Evolutionary conservation across 2,329 filamentous ascomycete species (phyloP), one percentile per base, ranked within the genome.

Genomic region (Neocucurbitaria cava): DNA sequence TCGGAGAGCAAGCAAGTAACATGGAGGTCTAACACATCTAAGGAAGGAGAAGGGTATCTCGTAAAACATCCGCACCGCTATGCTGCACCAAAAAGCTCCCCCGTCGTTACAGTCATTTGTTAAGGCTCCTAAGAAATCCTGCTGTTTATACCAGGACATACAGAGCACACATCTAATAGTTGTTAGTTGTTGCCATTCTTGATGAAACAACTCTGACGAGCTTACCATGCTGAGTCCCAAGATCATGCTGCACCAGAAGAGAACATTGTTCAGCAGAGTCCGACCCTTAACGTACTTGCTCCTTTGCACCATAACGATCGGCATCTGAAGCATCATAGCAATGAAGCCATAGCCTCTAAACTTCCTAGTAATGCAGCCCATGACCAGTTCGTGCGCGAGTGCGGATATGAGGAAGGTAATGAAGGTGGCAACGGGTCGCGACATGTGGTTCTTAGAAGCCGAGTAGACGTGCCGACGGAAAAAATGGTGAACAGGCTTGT

Each of bases 301-400:
- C 58, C 91, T 85, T 80, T 98, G 95, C 26, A 98, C 79, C 75
- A 93, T 86, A n/a, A 98, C 90, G 63, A 98, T 95, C 0, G 95
- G 95, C 64, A 98, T 84, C 81, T 99, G 95, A 58, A 96, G 79
- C 95, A 99, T 98, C 87, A 97, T 95, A 58, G 91, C 90, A 18
- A 96, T 71, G 72, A 97, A 96, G 9, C 94, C 95, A 71, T 98
- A 99, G 11, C 95, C 95, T 33, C 95, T 82, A 41, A 98, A 82
- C 80, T 99, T 98, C 82, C 97, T 94, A 23, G 93, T 97, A 73
- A 99, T 98, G 75, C 94, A 98, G 7, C 90, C 92, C 90, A 99
- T 96, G 68, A 99, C 91, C 52, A 99, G 84, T 77, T 99, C 95
- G 73, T 98, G 95, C 15, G 92, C 92, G 20, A 96, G 72, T 31